Evolutionary conservation across 164 flowering plant species (phyloP).

Genomic region (Piper betle): DNA sequence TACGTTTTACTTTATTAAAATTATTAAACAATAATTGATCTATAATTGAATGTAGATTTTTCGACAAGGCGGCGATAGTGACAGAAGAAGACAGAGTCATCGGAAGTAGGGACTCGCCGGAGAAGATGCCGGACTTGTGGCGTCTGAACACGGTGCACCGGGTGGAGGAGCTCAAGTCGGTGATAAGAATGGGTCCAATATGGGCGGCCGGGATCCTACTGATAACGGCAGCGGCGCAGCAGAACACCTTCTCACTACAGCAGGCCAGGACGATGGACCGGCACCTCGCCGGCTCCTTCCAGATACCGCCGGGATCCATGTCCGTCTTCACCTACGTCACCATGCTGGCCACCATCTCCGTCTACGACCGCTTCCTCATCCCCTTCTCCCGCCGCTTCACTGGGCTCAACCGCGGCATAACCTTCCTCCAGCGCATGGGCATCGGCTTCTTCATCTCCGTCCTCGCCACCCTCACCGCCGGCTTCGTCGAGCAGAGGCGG

Average conservation of each 20-base stretch:
- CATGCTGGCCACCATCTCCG: constrained; percentile 45
- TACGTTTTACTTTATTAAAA: too few species aligned
- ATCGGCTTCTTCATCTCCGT: constrained; percentile 56
- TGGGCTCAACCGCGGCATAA: constrained; percentile 66
- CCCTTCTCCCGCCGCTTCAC: constrained; percentile 44
- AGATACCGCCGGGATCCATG: constrained; percentile 79
- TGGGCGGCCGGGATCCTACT: constrained; percentile 74
- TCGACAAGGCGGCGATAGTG: constrained; percentile 73
- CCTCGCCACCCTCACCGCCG: constrained; percentile 54
- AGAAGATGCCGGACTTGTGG: constrained; percentile 45
- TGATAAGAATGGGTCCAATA: constrained; percentile 77
- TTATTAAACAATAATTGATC: too few species aligned
- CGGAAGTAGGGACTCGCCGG: constrained; percentile 3
- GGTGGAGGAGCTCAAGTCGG: constrained; percentile 65
- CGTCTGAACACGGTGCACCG: constrained; percentile 60
- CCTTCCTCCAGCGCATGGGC: constrained; percentile 63
- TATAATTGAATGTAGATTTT: constrained; percentile 23
- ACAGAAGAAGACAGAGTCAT: constrained; percentile 37
- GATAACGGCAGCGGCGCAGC: constrained; percentile 65
- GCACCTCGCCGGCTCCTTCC: constrained; percentile 40
- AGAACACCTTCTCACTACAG: constrained; percentile 56
- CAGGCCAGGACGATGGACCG: constrained; percentile 74
- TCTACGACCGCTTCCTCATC: constrained; percentile 61
- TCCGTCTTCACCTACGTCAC: constrained; percentile 47
- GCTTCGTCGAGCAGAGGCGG: constrained; percentile 50